Base-by-base conservation (phyloP, 2,329 filamentous ascomycete species). In the Colletotrichum salicis region DNA sequence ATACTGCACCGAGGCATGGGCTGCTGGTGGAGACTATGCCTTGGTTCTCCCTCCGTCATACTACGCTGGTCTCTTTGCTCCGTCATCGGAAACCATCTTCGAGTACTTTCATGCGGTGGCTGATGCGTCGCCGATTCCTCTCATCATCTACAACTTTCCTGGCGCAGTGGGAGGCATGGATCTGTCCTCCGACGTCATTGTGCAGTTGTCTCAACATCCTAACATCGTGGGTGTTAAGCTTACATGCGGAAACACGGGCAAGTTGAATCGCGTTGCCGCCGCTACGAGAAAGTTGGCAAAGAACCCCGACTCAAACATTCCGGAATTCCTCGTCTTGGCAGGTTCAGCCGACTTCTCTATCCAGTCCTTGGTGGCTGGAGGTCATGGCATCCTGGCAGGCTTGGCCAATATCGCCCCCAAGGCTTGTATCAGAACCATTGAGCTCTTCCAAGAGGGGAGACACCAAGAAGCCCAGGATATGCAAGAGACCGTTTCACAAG, bases 41-140 rank as follows among this genome's bases (percentile, higher is more conserved):
- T 86, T 96, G 67, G 88, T 95, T 4, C 86, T 96, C 33, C 92
- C 93, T 12, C 93, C 93, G 4, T 90, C 89, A 62, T 96, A 95
- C 84, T 95, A 95, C 83, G 89, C 91, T 67, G 79, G 88, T 4
- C 84, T 94, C 27, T 91, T 94, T 78, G 89, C 86, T 31, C 86
- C 88, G 12, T 86, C 88, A 8, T 87, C 87, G 1, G 82, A 91
- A 61, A 90, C 91, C 19, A 84, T 94, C 65, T 79, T 89, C 59
- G 85, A 88, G 31, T 94, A 90, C 81, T 95, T 94, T 85, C 84
- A 82, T 45, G 85, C 88, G 45, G 91, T 93, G 22, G 91, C 91
- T 24, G 86, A 88, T 73, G 85, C 84, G 10, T 92, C 89, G 1
- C 90, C 90, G 2, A 87, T 93, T 41, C 91, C 91, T 1, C 83